Conservation (phyloP, 768 basidiomycete genomes). For the Kwoniella dejecticola region DNA sequence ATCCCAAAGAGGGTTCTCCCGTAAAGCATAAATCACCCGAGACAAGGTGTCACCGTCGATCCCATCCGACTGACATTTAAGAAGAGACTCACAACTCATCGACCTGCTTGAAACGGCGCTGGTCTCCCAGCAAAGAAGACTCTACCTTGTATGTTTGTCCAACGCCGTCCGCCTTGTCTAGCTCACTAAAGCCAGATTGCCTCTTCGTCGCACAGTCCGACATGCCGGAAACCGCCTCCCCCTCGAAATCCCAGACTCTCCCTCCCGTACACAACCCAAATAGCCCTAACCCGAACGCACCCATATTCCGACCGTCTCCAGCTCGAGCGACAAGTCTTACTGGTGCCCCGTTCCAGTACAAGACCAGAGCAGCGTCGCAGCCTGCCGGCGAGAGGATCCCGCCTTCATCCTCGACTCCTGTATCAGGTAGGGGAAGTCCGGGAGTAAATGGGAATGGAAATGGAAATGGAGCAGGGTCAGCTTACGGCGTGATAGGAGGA, state of each 20-base stretch:
- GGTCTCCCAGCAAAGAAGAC: no score
- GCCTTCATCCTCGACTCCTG: slow-evolving; percentile 28
- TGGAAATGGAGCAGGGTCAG: slow-evolving; percentile 25
- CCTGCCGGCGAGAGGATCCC: slow-evolving; percentile 43
- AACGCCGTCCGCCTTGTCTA: not conserved
- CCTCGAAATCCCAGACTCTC: not conserved
- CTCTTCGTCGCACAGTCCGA: not conserved
- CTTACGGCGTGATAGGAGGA: slow-evolving; percentile 49
- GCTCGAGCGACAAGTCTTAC: slow-evolving; percentile 34
- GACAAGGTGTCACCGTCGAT: not conserved
- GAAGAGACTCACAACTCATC: no score
- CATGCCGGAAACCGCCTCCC: slow-evolving; percentile 5
- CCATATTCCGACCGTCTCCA: slow-evolving; percentile 36
- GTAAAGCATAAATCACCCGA: not conserved
- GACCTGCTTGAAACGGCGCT: no score
- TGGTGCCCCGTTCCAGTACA: slow-evolving; percentile 22
- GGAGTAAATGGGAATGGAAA: slow-evolving; percentile 22
- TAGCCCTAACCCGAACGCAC: slow-evolving; percentile 29
- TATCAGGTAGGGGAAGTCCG: slow-evolving; percentile 37
- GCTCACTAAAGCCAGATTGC: not conserved
- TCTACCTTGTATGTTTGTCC: no score
- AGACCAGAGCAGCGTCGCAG: slow-evolving; percentile 45
- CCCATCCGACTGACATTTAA: not conserved
- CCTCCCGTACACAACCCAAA: slow-evolving; percentile 11
- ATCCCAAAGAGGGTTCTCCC: not conserved